Conservation (phyloP, 2,329 filamentous ascomycete species). For the Aureobasidium lini region DNA sequence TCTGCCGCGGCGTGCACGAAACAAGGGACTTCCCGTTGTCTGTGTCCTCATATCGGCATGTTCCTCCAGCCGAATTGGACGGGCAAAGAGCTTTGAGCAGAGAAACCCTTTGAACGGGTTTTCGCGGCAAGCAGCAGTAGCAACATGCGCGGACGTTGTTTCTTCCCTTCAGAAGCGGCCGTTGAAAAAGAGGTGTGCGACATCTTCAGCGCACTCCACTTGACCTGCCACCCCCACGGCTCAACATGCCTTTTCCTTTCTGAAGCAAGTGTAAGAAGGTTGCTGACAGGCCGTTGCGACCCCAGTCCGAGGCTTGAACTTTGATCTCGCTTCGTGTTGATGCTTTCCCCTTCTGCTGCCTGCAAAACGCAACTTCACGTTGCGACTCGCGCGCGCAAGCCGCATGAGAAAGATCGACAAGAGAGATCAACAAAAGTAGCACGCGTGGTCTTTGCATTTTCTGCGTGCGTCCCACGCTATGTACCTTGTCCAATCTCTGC, state of each 20-base stretch:
- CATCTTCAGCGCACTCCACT: neutral
- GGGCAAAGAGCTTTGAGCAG: neutral
- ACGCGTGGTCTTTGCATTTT: constrained; percentile 7
- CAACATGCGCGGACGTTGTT: neutral
- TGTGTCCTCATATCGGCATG: neutral
- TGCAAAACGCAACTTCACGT: constrained; percentile 1
- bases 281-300: constrained; percentile 10
- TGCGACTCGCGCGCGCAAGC: constrained; percentile 10
- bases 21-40: constrained; percentile 4
- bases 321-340: neutral
- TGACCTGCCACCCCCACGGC: neutral
- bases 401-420: constrained; percentile 1
- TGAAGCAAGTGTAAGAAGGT: constrained; percentile 2
- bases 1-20: neutral
- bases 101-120: neutral
- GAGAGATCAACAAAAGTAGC: constrained; percentile 2
- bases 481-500: neutral
- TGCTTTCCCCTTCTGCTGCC: neutral
- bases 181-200: constrained; percentile 6
- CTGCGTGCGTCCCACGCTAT: constrained; percentile 8
- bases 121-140: constrained; percentile 2
- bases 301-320: constrained; percentile 9
- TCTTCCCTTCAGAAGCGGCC: neutral
- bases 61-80: neutral
- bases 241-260: neutral